Evolutionary conservation across 768 basidiomycete species (phyloP).

Genomic region (Pulveroboletus ravenelii): DNA sequence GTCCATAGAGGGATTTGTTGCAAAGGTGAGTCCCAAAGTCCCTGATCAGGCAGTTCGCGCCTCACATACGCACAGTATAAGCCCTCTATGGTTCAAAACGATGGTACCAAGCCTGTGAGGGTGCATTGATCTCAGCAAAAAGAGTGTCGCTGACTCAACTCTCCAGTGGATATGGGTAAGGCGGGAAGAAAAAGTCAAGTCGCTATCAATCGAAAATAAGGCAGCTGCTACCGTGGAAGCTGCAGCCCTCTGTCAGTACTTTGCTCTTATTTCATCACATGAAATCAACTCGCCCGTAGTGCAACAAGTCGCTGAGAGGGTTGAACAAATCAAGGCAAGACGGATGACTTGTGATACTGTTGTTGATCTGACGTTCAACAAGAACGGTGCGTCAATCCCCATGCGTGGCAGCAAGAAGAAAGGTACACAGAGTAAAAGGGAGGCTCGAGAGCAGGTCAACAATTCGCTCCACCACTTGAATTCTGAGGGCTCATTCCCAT

Average conservation of each 20-base stretch:
- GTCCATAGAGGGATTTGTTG: conserved; percentile 49
- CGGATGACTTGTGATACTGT: neutral
- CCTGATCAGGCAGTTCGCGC: neutral
- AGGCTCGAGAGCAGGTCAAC: conserved; percentile 60
- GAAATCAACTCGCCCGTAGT: conserved; percentile 36
- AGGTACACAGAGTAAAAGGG: conserved; percentile 70
- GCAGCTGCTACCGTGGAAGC: conserved; percentile 44
- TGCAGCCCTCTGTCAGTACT: conserved; percentile 36
- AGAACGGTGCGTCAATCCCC: conserved; percentile 68
- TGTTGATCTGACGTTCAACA: conserved; percentile 1
- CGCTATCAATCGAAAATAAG: conserved; percentile 6
- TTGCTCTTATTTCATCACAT: neutral
- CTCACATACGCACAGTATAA: conserved; percentile 45
- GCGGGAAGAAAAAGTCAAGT: conserved; percentile 8
- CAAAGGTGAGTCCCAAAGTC: conserved; percentile 38
- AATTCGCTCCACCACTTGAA: neutral
- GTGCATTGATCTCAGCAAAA: neutral
- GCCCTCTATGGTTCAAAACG: conserved; percentile 75
- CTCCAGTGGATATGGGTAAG: conserved; percentile 66
- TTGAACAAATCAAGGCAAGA: conserved; percentile 58
- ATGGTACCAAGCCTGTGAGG: conserved; percentile 68
- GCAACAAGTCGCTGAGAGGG: conserved; percentile 48
- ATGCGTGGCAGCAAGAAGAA: conserved; percentile 66
- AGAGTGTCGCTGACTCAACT: neutral
- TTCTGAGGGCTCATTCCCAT: neutral